These are phyloP conservation scores for Sporothrix pallida DNA, from an alignment of 2,329 filamentous ascomycete species.

Conservation along the genomic window DNA sequence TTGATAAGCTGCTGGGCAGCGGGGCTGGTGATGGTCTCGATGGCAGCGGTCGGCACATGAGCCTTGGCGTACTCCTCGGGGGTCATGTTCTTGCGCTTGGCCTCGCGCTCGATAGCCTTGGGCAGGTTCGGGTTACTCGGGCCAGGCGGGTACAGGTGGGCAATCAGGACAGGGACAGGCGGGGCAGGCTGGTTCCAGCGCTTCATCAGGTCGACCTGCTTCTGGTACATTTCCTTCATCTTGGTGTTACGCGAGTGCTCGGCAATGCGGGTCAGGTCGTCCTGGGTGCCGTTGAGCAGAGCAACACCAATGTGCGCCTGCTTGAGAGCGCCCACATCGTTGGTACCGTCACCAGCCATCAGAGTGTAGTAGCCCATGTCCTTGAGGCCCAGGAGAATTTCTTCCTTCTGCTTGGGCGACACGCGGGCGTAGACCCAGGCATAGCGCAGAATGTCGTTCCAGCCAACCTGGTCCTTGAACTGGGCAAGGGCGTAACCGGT, in stretches of 20 bases:
- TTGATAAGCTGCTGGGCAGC: constrained; percentile 66
- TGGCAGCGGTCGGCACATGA: constrained; percentile 50
- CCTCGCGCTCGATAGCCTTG: constrained; percentile 88
- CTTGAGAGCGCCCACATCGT: constrained; percentile 96
- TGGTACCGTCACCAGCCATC: constrained; percentile 98
- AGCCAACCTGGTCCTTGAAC: constrained; percentile 79
- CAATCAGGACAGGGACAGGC: constrained; percentile 90
- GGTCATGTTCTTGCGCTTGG: constrained; percentile 74
- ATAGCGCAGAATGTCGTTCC: constrained; percentile 79
- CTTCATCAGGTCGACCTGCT: constrained; percentile 89
- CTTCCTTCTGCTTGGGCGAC: constrained; percentile 98
- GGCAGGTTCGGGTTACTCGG: constrained; percentile 91
- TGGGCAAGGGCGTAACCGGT: constrained; percentile 93
- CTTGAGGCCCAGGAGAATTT: constrained; percentile 94
- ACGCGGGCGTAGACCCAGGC: constrained; percentile 98
- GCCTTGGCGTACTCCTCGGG: constrained; percentile 62
- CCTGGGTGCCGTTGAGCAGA: constrained; percentile 89
- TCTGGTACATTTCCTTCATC: constrained; percentile 99
- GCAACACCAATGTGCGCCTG: constrained; percentile 97
- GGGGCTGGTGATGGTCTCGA: constrained; percentile 70
- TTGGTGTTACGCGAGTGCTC: constrained; percentile 93
- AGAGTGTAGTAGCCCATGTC: constrained; percentile 97
- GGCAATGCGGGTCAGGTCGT: constrained; percentile 88
- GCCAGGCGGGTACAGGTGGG: constrained; percentile 91
- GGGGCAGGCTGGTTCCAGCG: constrained; percentile 92